Evolutionary conservation across 768 basidiomycete genomes (phyloP).

Genomic region (Suillus ampliporus): DNA sequence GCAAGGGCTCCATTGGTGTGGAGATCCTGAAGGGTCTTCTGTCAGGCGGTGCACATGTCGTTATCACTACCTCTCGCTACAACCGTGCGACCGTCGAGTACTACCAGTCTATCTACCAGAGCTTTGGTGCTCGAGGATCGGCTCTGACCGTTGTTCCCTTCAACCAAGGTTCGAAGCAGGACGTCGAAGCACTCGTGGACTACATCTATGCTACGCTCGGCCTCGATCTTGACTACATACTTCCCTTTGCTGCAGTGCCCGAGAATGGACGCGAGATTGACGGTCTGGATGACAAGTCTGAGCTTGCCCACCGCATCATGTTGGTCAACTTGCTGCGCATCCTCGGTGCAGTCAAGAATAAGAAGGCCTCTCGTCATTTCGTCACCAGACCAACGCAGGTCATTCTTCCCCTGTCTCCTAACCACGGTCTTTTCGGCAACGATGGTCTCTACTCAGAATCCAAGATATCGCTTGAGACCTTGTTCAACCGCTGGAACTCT

Average conservation of each 20-base stretch:
- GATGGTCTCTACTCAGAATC: constrained; percentile 98
- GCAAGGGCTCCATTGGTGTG: constrained; percentile 96
- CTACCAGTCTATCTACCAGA: constrained; percentile 98
- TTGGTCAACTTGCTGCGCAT: constrained; percentile 95
- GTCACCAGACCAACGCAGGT: constrained; percentile 99
- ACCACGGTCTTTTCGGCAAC: constrained; percentile 97
- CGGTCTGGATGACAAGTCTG: constrained; percentile 94
- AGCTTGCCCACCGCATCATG: constrained; percentile 99
- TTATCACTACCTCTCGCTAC: constrained; percentile 98
- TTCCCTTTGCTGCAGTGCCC: constrained; percentile 97
- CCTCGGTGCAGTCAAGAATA: constrained; percentile 95
- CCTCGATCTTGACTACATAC: constrained; percentile 97
- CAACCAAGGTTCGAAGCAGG: constrained; percentile 99
- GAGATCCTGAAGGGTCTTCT: constrained; percentile 97
- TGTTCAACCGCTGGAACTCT: constrained; percentile 97
- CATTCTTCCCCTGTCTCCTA: constrained; percentile 95
- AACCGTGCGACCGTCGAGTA: constrained; percentile 95
- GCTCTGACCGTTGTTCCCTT: constrained; percentile 97
- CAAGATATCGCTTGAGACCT: constrained; percentile 96
- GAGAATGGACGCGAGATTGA: constrained; percentile 99
- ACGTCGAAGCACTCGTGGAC: constrained; percentile 96
- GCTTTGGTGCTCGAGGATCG: constrained; percentile 93
- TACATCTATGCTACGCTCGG: constrained; percentile 96
- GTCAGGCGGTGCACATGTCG: constrained; percentile 94
- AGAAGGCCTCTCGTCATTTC: constrained; percentile 96